These are phyloP conservation scores for Camelina hispida DNA, from an alignment of 345 rosid genomes.

Conservation along the genomic window DNA sequence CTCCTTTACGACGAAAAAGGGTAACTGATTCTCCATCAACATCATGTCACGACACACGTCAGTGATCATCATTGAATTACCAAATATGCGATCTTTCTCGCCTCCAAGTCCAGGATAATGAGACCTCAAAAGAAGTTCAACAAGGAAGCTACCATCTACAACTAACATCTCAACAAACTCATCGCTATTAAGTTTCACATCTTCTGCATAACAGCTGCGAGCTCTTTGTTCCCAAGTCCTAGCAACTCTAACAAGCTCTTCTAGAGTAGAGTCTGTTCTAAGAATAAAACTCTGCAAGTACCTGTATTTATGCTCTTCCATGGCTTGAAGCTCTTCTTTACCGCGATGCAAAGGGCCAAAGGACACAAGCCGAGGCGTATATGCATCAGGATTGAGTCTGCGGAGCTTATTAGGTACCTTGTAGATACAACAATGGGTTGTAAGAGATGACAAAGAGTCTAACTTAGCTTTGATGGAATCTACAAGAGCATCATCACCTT, in stretches of 20 bases:
- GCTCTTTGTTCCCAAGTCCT: slow-evolving; percentile 39
- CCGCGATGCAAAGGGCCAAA: slow-evolving; percentile 38
- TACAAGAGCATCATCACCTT: background rate
- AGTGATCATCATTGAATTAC: too few species aligned
- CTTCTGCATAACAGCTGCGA: slow-evolving; percentile 45
- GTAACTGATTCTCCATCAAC: slow-evolving; percentile 36
- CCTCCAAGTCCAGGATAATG: slow-evolving; percentile 1
- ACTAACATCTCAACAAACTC: slow-evolving; percentile 47
- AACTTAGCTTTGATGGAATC: slow-evolving; percentile 37
- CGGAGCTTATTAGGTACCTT: slow-evolving; percentile 40
- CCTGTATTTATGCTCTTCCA: slow-evolving; percentile 46
- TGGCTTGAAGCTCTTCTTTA: slow-evolving; percentile 26
- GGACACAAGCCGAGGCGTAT: slow-evolving; percentile 38
- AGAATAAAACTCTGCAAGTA: slow-evolving; percentile 39
- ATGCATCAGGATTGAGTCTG: slow-evolving; percentile 33
- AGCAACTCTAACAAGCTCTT: slow-evolving; percentile 21
- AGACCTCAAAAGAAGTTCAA: slow-evolving; percentile 48
- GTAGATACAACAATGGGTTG: slow-evolving; percentile 35
- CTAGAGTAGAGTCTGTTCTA: slow-evolving; percentile 32
- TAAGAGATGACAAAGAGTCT: slow-evolving; percentile 31
- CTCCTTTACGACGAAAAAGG: slow-evolving; percentile 16
- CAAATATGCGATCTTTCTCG: background rate
- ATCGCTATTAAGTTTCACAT: slow-evolving; percentile 19
- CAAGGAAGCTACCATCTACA: slow-evolving; percentile 42
- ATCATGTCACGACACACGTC: background rate